phyloP scores from a whole-genome alignment of 2,329 filamentous ascomycete genomes.

The Drechslerella dactyloides region DNA sequence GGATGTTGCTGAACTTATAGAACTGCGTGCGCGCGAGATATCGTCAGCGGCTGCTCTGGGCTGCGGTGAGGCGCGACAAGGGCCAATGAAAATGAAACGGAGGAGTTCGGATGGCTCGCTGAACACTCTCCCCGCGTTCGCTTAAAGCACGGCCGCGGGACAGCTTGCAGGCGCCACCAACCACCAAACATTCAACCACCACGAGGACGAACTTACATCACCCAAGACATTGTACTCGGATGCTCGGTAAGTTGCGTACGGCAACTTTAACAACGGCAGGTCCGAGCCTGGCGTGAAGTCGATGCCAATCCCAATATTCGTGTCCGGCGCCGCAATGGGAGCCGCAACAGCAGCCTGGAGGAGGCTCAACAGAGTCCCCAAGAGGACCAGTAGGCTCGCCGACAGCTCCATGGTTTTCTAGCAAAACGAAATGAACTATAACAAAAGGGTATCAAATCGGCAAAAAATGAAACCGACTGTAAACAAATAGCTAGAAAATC shows the following conservation, averaged over 20 bases:
- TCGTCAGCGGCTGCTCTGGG: conserved; percentile 16
- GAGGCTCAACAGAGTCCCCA: conserved; percentile 25
- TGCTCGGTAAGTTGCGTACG: conserved; percentile 57
- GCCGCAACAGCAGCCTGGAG: conserved; percentile 20
- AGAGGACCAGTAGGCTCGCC: conserved; percentile 25
- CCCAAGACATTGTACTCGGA: conserved; percentile 55
- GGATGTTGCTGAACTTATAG: conserved; percentile 60
- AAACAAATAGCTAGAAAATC: conserved; percentile 15
- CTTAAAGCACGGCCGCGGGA: neutral
- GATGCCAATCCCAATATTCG: conserved; percentile 51
- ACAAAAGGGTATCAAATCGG: conserved; percentile 4
- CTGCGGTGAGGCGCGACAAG: neutral
- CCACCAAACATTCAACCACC: neutral
- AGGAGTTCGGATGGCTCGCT: neutral
- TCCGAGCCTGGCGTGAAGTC: conserved; percentile 48
- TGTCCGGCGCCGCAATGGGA: conserved; percentile 21
- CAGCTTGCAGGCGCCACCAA: conserved; percentile 2
- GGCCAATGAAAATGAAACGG: neutral
- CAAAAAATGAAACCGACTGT: conserved; percentile 5
- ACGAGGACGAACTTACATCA: conserved; percentile 53
- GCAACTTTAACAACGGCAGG: conserved; percentile 56
- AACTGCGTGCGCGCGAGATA: conserved; percentile 52
- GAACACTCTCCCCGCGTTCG: neutral
- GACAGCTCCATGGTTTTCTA: conserved; percentile 20
- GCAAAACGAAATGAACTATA: conserved; percentile 10